A percentile compares a stretch with the other conserved stretches of the same genome.
Conservation (phyloP, 176 grass and related monocot species). For the Triticum dicoccoides region DNA sequence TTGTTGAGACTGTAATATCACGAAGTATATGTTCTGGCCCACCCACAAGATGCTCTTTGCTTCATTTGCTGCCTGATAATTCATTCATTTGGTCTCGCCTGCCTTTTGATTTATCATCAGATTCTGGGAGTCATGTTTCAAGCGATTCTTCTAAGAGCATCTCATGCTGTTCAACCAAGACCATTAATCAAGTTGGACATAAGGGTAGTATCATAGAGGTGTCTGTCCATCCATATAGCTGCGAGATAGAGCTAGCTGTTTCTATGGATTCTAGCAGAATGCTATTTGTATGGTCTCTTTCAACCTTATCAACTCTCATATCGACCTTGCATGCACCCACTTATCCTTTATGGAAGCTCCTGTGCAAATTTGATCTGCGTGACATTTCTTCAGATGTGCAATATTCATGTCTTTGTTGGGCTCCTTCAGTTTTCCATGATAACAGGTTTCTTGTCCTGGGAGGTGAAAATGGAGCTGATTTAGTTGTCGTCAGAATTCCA, state of each 20-base stretch:
- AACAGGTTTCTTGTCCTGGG: conserved; percentile 77
- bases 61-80: conserved; percentile 69
- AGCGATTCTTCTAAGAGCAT: conserved; percentile 40
- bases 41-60: conserved; percentile 70
- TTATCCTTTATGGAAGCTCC: conserved; percentile 71
- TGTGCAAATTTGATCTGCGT: conserved; percentile 57
- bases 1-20: conserved; percentile 61
- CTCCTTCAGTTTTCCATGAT: conserved; percentile 57
- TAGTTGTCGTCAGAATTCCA: conserved; percentile 59
- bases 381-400: conserved; percentile 43
- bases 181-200: conserved; percentile 71
- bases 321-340: conserved; percentile 42
- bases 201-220: conserved; percentile 66
- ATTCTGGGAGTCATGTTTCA: conserved; percentile 39
- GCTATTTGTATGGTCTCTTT: conserved; percentile 86
- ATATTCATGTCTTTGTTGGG: conserved; percentile 86
- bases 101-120: conserved; percentile 36
- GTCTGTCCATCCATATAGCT: conserved; percentile 61
- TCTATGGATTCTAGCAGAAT: conserved; percentile 76
- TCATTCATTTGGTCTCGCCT: conserved; percentile 50
- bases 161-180: conserved; percentile 32
- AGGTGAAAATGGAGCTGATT: conserved; percentile 68
- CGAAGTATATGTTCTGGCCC: conserved; percentile 59
- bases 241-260: conserved; percentile 72
- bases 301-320: conserved; percentile 64